Conservation (phyloP, 768 basidiomycete genomes). For the Tephrocybe sp. region DNA sequence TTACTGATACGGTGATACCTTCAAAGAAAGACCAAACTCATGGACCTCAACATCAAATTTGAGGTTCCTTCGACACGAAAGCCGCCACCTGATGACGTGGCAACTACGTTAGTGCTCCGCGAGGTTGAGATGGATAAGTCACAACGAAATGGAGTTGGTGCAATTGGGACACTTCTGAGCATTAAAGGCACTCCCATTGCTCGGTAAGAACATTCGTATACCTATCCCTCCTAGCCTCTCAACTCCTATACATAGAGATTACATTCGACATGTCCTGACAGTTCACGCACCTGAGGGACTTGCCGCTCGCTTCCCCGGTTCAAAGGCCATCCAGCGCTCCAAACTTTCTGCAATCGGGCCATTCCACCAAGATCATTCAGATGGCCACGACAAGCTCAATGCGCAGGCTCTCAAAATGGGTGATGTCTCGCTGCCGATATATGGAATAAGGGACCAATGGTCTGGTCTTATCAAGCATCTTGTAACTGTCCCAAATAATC, state of each 20-base stretch:
- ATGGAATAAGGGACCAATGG: slow-evolving; percentile 20
- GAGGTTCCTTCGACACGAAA: slow-evolving; percentile 17
- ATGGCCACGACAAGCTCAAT: slow-evolving; percentile 26
- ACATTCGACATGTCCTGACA: neutral
- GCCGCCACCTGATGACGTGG: slow-evolving; percentile 15
- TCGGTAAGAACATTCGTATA: slow-evolving; percentile 6
- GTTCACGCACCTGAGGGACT: neutral
- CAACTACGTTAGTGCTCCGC: slow-evolving; percentile 16
- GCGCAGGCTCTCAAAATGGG: slow-evolving; percentile 23
- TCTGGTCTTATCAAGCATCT: slow-evolving; percentile 12
- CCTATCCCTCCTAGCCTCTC: neutral
- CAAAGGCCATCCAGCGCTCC: neutral
- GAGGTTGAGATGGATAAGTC: slow-evolving; percentile 17
- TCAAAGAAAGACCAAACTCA: slow-evolving; percentile 10
- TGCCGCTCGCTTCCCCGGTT: slow-evolving; percentile 2
- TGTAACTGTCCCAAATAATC: slow-evolving; percentile 18
- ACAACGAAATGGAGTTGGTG: slow-evolving; percentile 17
- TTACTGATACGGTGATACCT: too few species aligned
- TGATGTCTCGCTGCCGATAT: slow-evolving; percentile 19
- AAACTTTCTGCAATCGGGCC: slow-evolving; percentile 11
- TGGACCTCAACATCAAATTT: slow-evolving; percentile 16
- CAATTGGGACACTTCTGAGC: slow-evolving; percentile 15
- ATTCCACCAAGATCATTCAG: slow-evolving; percentile 19
- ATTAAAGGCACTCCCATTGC: slow-evolving; percentile 17
- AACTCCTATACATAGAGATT: neutral